Evolutionary conservation across 2,329 filamentous ascomycete species (phyloP), one percentile per base, ranked within the genome.

Genomic region (Aureobasidium leucospermi): DNA sequence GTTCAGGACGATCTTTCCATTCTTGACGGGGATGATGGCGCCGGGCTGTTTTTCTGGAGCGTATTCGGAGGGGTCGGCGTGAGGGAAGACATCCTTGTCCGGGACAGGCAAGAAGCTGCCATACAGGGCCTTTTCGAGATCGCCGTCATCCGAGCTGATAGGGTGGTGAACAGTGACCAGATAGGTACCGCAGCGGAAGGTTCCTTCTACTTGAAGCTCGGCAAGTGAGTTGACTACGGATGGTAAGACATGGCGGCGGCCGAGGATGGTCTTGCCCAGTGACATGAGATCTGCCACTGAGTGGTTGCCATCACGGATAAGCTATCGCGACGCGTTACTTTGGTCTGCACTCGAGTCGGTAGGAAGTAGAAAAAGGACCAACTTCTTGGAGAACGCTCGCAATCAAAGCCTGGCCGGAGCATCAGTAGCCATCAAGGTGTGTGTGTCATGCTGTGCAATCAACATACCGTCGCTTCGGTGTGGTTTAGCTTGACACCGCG

Each of bases 241-340:
- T 23, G 93, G 91, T 45, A 90, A 80, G 62, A 97, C 93, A 74
- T 97, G 93, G 36, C 93, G 88, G 9, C 93, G 88, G 64, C 93
- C 93, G 2, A 97, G 88, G 86, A 97, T 92, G 58, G 89, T 93
- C 67, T 89, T 85, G 67, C 93, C 93, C 64, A 96, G 83, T 62
- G 85, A 79, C 92, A 97, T 97, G 70, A 97, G 89, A 73, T 96
- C 91, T 41, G 92, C 87, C 58, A 97, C 93, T 13, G 83, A 88
- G 76, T 96, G 90, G 66, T 88, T 85, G 71, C 93, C 93, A 93
- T 97, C 93, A 73, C 93, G 92, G 73, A 97, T 95, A 68, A 96
- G 86, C 82, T 87, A 67, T 66, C 55, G 32, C 6, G 45, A 48
- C 55, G 28, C 28, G 55, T 48, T 36, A 38, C 34, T 42, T 62